phyloP scores from a whole-genome alignment of 2,329 filamentous ascomycete genomes.

The Fusarium sp. region DNA sequence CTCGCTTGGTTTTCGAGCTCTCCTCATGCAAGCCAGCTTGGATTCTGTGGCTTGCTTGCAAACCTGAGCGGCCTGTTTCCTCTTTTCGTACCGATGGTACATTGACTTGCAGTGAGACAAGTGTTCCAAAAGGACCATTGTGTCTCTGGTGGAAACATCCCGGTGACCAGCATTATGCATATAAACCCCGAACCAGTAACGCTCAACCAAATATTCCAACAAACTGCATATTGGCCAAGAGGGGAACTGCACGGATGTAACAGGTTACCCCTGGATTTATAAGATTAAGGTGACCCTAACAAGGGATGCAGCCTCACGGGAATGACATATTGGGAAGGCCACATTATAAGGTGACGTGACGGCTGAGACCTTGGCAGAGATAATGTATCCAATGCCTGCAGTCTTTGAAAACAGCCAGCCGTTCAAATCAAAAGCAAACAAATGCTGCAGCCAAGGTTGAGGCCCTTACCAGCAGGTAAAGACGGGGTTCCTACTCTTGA shows the following conservation, averaged over 20 bases:
- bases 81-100: constrained; percentile 4
- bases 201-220: constrained; percentile 7
- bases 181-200: constrained; percentile 28
- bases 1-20: constrained; percentile 24
- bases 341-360: constrained; percentile 7
- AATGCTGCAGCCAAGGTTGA: not conserved
- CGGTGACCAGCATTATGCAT: constrained; percentile 32
- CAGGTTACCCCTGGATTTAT: constrained; percentile 21
- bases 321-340: constrained; percentile 1
- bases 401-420: not conserved
- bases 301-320: constrained; percentile 12
- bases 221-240: constrained; percentile 13
- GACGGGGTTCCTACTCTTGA: constrained; percentile 94
- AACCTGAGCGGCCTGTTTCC: not conserved
- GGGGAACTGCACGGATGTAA: constrained; percentile 6
- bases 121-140: not conserved
- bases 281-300: constrained; percentile 13
- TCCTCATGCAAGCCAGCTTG: constrained; percentile 38
- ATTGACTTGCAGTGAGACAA: not conserved
- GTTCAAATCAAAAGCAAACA: not conserved
- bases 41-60: constrained; percentile 12
- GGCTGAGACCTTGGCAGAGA: constrained; percentile 1
- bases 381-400: not conserved
- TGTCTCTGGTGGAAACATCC: constrained; percentile 8
- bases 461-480: constrained; percentile 90